Evolutionary conservation across 2,329 filamentous ascomycete genomes (phyloP).

Genomic region (Ascochyta viciae-villosae): DNA sequence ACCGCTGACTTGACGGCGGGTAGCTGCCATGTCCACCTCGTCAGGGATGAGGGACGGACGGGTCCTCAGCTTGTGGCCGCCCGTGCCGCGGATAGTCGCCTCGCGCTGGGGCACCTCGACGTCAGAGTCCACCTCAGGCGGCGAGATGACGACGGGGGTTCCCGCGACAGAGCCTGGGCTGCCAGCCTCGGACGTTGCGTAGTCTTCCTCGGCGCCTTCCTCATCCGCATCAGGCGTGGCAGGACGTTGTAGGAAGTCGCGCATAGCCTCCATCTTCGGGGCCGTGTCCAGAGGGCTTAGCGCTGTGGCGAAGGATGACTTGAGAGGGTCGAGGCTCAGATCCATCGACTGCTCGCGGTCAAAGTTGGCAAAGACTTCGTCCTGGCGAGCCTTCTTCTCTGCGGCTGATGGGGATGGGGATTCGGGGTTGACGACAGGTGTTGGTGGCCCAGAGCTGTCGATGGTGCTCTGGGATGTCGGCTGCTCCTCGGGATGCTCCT

Average conservation of each 20-base stretch:
- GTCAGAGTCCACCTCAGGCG: constrained; percentile 56
- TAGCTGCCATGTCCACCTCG: constrained; percentile 85
- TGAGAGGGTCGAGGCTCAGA: constrained; percentile 62
- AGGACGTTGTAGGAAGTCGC: constrained; percentile 54
- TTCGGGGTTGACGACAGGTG: constrained; percentile 50
- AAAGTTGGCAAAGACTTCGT: constrained; percentile 58
- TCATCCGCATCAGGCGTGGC: constrained; percentile 56
- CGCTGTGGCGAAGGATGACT: constrained; percentile 50
- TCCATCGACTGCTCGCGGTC: constrained; percentile 59
- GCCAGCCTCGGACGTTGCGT: constrained; percentile 66
- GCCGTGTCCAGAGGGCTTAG: constrained; percentile 41
- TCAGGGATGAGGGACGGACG: constrained; percentile 86
- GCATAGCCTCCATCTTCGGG: constrained; percentile 49
- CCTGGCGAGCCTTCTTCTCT: constrained; percentile 40
- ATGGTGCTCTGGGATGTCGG: constrained; percentile 45
- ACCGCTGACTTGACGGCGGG: constrained; percentile 82
- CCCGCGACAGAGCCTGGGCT: constrained; percentile 93
- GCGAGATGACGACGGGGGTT: constrained; percentile 63
- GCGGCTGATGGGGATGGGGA: constrained; percentile 34
- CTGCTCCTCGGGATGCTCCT: constrained; percentile 35
- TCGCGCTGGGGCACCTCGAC: constrained; percentile 78
- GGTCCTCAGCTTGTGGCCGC: constrained; percentile 81
- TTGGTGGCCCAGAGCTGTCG: constrained; percentile 54
- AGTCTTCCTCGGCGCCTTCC: constrained; percentile 54
- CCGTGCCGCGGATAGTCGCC: constrained; percentile 88